Conservation (phyloP, 2,329 filamentous ascomycete species). For the Daldinia sp. region DNA sequence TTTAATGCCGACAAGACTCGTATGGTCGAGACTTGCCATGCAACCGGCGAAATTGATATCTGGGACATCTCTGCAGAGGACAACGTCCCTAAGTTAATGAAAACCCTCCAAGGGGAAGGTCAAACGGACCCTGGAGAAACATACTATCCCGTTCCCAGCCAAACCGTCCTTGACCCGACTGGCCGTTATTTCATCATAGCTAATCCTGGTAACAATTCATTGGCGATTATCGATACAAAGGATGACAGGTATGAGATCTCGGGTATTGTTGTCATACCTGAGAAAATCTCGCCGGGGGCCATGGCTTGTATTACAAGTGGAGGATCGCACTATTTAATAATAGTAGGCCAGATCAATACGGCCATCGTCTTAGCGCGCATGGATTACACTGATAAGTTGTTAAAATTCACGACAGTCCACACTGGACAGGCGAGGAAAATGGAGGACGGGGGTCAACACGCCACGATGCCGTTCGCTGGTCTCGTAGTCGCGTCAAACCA, state of each 20-base stretch:
- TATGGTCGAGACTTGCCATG: background rate
- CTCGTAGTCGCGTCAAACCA: background rate
- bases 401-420: background rate
- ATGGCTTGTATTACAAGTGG: background rate
- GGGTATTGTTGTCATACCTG: background rate
- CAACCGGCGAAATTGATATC: background rate
- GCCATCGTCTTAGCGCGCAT: background rate
- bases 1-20: slow-evolving; percentile 3
- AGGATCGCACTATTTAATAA: background rate
- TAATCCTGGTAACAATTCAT: background rate
- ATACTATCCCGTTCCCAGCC: background rate
- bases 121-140: no score
- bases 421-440: background rate
- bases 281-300: background rate
- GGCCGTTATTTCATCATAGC: background rate
- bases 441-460: background rate
- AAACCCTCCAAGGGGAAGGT: background rate
- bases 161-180: background rate
- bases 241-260: background rate
- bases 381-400: background rate
- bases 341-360: background rate
- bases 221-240: background rate
- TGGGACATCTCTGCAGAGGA: background rate
- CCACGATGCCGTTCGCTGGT: background rate
- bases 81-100: background rate